A percentile compares a stretch with the other conserved stretches of the same genome.
Conservation (phyloP, 495 filamentous ascomycete species). For the Lasiosphaeria hispida region DNA sequence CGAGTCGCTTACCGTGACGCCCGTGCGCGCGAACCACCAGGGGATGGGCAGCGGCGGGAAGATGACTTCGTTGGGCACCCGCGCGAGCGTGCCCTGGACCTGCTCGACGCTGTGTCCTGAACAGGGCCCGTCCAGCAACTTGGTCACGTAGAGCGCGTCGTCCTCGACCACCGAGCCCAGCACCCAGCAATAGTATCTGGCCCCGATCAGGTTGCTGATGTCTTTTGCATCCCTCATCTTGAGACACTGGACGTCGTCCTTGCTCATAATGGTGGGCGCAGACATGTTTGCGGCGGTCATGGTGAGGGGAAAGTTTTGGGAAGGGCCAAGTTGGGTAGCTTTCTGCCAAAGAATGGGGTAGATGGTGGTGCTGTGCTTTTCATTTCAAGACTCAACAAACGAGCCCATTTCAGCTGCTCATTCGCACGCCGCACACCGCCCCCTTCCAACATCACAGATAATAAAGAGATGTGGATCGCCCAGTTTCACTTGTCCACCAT, state of each 20-base stretch:
- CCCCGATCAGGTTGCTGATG: neutral
- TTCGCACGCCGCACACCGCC: too few species aligned
- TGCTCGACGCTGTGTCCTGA: constrained; percentile 5
- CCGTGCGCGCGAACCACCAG: neutral
- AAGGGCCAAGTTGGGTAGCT: neutral
- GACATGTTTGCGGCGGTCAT: neutral
- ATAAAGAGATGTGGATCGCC: too few species aligned
- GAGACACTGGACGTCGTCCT: neutral
- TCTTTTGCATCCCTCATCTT: constrained; percentile 1
- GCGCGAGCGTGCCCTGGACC: neutral
- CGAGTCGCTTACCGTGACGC: neutral
- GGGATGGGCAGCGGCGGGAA: constrained; percentile 4
- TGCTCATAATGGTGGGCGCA: constrained; percentile 2
- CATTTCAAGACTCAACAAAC: too few species aligned
- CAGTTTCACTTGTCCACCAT: too few species aligned
- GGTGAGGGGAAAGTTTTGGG: too few species aligned
- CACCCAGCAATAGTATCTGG: constrained; percentile 3
- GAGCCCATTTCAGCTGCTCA: too few species aligned
- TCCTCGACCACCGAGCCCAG: neutral
- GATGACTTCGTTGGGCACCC: constrained; percentile 4
- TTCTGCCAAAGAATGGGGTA: neutral
- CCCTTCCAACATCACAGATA: too few species aligned
- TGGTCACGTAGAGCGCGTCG: constrained; percentile 1
- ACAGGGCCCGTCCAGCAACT: neutral
- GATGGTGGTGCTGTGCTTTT: too few species aligned